Conservation (phyloP, 2,329 filamentous ascomycete genomes). For the Sclerotinia subarctica region DNA sequence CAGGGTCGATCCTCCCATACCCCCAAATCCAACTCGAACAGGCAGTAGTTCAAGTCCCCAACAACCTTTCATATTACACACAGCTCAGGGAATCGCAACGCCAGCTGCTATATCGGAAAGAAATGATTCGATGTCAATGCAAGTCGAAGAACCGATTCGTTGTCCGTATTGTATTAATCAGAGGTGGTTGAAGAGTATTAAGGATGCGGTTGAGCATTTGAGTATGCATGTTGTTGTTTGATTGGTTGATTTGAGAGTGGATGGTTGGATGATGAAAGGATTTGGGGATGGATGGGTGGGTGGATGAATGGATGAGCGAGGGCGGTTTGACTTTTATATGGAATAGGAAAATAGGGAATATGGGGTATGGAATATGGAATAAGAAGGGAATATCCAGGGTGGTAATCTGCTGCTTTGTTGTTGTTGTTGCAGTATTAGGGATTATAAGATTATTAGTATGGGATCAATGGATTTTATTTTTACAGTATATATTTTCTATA, state of each 20-base stretch:
- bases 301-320: too few relatives aligned
- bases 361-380: too few relatives aligned
- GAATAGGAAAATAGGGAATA: too few relatives aligned
- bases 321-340: too few relatives aligned
- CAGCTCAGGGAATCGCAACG: slow-evolving; percentile 32
- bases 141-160: slow-evolving; percentile 34
- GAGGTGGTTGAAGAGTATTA: slow-evolving; percentile 37
- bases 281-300: too few relatives aligned
- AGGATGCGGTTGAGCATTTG: slow-evolving; percentile 39
- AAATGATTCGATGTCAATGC: slow-evolving; percentile 28
- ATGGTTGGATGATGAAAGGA: too few relatives aligned
- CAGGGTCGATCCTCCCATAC: not conserved
- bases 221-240: slow-evolving; percentile 39
- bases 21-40: not conserved
- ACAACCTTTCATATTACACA: slow-evolving; percentile 33
- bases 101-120: slow-evolving; percentile 30
- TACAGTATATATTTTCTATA: too few relatives aligned
- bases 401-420: too few relatives aligned
- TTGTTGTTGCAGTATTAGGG: too few relatives aligned
- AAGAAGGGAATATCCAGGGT: too few relatives aligned
- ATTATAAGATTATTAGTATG: too few relatives aligned
- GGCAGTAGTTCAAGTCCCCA: slow-evolving; percentile 15
- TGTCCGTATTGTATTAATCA: slow-evolving; percentile 39
- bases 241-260: not conserved
- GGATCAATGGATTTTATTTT: too few relatives aligned